Evolutionary conservation across 176 grass and related monocot genomes (phyloP), one percentile per base, ranked within the genome.

Genomic region (Carex myosuroides): DNA sequence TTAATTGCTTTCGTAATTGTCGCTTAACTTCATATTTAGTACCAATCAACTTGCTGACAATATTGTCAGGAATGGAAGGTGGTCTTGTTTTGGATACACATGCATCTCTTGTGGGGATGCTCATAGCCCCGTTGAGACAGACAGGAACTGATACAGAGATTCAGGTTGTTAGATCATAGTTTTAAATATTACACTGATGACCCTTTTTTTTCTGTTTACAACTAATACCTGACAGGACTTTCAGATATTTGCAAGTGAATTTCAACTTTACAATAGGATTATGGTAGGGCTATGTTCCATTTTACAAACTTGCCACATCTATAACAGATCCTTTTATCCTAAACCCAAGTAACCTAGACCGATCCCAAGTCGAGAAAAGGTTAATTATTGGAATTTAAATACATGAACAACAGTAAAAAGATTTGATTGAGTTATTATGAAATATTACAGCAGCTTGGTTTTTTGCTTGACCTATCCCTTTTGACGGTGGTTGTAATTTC

Each of bases 51-150:
- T 84, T 80, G 82, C 56, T 62, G 29, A 9, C 29, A 89, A 87
- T 71, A 75, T 58, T 84, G 0, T 74, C 81, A 98, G 95, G 95
- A 86, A 98, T 91, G 95, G 92, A 98, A 91, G 95, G 95, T 32
- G 87, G 89, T 87, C 92, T 93, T 79, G 95, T 94, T 76, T 93
- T 98, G 81, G 91, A 94, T 70, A 87, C 79, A 87, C 80, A 90
- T 54, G 84, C 84, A 87, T 86, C 61, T 81, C 91, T 98, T 78
- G 74, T 90, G 74, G 95, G 95, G 13, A 86, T 98, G 86, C 79
- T 98, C 62, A 94, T 89, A 84, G 80, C 84, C 57, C 95, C 95
- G 79, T 85, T 98, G 84, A 94, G 89, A 85, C 95, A 93, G 83
- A 98, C 78, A 80, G 79, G 66, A 14, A 91, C 89, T 75, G 87